phyloP scores from a whole-genome alignment of 495 filamentous ascomycete genomes.

The Neurospora pannonica region DNA sequence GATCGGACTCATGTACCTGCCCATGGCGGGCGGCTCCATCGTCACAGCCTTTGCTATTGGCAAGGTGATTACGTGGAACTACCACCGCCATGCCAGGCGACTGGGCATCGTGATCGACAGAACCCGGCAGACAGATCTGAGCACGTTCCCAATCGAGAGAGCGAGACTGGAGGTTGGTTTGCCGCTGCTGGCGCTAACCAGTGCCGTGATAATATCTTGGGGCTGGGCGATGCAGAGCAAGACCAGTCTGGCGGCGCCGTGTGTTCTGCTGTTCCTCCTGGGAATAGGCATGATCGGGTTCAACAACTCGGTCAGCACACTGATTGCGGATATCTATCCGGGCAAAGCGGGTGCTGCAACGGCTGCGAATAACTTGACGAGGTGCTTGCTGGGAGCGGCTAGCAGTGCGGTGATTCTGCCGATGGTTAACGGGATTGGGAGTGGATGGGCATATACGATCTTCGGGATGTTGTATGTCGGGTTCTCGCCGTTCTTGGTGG shows the following conservation, averaged over 20 bases:
- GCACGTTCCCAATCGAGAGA: constrained; percentile 53
- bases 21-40: constrained; percentile 51
- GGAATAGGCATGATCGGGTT: constrained; percentile 40
- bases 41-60: constrained; percentile 48
- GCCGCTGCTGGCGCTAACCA: constrained; percentile 34
- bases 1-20: constrained; percentile 49
- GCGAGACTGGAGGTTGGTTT: constrained; percentile 51
- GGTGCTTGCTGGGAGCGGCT: constrained; percentile 59
- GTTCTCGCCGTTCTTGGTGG: constrained; percentile 43
- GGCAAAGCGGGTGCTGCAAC: constrained; percentile 52
- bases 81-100: constrained; percentile 31
- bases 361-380: constrained; percentile 60
- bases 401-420: constrained; percentile 56
- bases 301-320: constrained; percentile 39
- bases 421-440: constrained; percentile 55
- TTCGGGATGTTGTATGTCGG: constrained; percentile 45
- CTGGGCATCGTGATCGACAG: constrained; percentile 36
- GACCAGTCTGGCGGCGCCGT: constrained; percentile 12
- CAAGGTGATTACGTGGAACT: constrained; percentile 45
- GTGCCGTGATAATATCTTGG: constrained; percentile 35
- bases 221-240: constrained; percentile 47
- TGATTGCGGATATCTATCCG: constrained; percentile 60
- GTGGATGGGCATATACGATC: constrained; percentile 64
- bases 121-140: constrained; percentile 38
- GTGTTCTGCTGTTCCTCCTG: constrained; percentile 48